Evolutionary conservation across 495 filamentous ascomycete genomes (phyloP).

Genomic region (Penicillium paradoxum): DNA sequence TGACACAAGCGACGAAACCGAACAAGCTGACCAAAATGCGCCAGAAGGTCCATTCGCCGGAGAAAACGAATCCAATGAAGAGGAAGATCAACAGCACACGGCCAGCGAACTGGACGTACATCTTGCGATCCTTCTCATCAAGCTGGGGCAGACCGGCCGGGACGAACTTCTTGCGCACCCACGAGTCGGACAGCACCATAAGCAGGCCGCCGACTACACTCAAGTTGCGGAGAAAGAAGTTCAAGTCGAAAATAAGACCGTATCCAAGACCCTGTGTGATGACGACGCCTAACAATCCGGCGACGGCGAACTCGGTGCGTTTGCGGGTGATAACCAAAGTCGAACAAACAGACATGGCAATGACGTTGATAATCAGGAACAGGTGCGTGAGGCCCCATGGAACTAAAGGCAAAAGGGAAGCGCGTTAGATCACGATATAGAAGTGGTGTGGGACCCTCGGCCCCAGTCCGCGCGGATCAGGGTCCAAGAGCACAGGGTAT

Average conservation of each 20-base stretch:
- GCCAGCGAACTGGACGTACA: conserved; percentile 98
- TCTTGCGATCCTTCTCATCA: conserved; percentile 98
- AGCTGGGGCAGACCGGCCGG: conserved; percentile 90
- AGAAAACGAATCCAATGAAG: conserved; percentile 93
- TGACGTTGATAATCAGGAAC: conserved; percentile 86
- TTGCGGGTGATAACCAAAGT: conserved; percentile 83
- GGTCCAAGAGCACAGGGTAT: conserved; percentile 13
- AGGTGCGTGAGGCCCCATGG: conserved; percentile 85
- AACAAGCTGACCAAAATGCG: conserved; percentile 75
- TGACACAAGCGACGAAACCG: conserved; percentile 87
- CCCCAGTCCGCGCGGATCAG: conserved; percentile 1
- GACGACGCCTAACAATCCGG: conserved; percentile 83
- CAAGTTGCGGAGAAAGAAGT: conserved; percentile 99
- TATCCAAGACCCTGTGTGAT: conserved; percentile 96
- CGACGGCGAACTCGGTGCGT: conserved; percentile 86
- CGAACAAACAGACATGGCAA: conserved; percentile 83
- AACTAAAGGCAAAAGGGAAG: conserved; percentile 49
- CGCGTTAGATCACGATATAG: conserved; percentile 15
- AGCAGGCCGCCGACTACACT: conserved; percentile 94
- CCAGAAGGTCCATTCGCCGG: conserved; percentile 85
- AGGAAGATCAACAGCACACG: conserved; percentile 95
- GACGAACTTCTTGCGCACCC: conserved; percentile 95
- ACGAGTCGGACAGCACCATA: conserved; percentile 97
- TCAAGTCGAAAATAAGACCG: conserved; percentile 96
- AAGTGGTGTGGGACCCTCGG: not conserved